Evolutionary conservation across 2,329 filamentous ascomycete genomes (phyloP), one percentile per base, ranked within the genome.

Genomic region (Sporothrix globosa): DNA sequence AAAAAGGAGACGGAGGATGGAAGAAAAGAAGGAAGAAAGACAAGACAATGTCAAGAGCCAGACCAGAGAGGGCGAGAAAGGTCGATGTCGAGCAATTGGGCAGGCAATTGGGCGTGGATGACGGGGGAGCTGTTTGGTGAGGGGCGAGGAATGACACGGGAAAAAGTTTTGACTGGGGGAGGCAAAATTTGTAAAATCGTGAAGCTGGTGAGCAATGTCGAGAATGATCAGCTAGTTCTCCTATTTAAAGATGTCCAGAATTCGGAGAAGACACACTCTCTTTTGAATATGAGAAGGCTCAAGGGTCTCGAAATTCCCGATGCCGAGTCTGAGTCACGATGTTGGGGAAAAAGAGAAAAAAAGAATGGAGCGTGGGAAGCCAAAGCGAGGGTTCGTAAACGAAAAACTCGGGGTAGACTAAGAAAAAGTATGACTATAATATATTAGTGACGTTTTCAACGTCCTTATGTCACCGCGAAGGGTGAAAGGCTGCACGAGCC

Each of bases 301-400:
- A 50, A 52, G 34, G 50, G 34, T 11, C 30, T 46, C n/a, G 65
- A 52, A 52, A 39, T 14, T 52, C 46, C 63, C 66, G 50, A 56
- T 17, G 66, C 66, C 66, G 66, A 68, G 66, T 54, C 66, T 68
- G 66, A 68, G 66, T 68, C 66, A 68, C 66, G 63, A 66, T 66
- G 63, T n/a, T 14, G 41, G 24, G 50, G 24, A 24, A n/a, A 19
- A 6, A 19, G 53, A n/a, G 46, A 9, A 58, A 34, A 39, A 50
- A 19, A 61, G 14, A 27, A 63, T 63, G 50, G 24, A 52, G 34
- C 50, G n/a, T 54, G 48, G 34, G 39, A 46, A 68, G 30, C 39
- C 21, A 68, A 68, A 34, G 63, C 46, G 19, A 66, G 46, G 61
- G 46, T 48, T 24, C 52, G 30, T n/a, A 65, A 34, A 11, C 14